Conservation (phyloP, 805 yeast genomes). For the Jamesozyma piceae region DNA sequence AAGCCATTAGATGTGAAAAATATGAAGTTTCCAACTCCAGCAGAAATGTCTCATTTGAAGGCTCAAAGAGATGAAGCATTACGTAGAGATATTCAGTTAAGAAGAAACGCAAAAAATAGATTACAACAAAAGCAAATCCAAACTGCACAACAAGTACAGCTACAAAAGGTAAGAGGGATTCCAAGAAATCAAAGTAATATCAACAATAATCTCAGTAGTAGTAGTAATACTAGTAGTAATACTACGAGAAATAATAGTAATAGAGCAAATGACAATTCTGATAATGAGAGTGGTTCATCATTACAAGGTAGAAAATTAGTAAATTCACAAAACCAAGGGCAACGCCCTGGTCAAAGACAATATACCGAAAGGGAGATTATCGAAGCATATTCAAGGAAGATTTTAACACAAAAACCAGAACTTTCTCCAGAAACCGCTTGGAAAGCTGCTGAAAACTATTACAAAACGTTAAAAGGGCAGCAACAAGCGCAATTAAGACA, state of each 20-base stretch:
- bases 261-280: background rate
- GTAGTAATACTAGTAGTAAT: background rate
- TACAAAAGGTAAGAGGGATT: slow-evolving; percentile 6
- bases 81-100: slow-evolving; percentile 46
- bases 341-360: slow-evolving; percentile 9
- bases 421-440: slow-evolving; percentile 26
- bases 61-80: slow-evolving; percentile 77
- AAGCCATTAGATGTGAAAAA: slow-evolving; percentile 34
- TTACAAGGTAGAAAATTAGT: background rate
- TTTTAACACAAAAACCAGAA: slow-evolving; percentile 26
- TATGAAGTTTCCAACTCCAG: slow-evolving; percentile 64
- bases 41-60: slow-evolving; percentile 74
- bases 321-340: background rate
- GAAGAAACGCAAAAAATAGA: slow-evolving; percentile 26
- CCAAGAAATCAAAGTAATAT: background rate
- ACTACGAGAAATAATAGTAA: background rate
- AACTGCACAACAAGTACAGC: slow-evolving; percentile 9
- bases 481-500: slow-evolving; percentile 22
- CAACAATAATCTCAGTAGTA: background rate
- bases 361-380: slow-evolving; percentile 25
- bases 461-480: slow-evolving; percentile 16
- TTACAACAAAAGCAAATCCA: slow-evolving; percentile 22
- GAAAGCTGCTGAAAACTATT: slow-evolving; percentile 29
- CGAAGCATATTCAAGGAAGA: slow-evolving; percentile 25
- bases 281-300: background rate